Base-by-base conservation (phyloP, 2,329 filamentous ascomycete genomes). In the Epichloe scottii region DNA sequence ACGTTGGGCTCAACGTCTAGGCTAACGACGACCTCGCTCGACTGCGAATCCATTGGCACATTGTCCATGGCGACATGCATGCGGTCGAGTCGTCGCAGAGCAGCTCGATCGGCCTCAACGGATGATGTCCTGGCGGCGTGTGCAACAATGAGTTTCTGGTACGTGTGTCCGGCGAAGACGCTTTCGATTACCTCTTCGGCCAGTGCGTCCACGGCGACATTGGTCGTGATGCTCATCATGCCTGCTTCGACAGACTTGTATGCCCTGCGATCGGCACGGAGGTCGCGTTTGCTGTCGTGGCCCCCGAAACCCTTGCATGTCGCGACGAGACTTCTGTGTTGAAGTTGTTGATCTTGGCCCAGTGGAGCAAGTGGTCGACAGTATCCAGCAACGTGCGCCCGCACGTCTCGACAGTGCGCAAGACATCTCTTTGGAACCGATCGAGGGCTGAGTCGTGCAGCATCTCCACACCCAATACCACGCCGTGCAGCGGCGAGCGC, bases 401-500 rank as follows among this genome's bases (percentile, higher is more conserved):
- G 21, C 73, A 78, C 1, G 68, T 70, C 51, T 77, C 70, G 30
- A 79, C 73, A 1, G 72, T 75, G 30, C 71, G 66, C 0, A 75
- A 59, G 11, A 75, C 66, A 15, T 73, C 70, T 3, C 66, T 63
- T 55, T 79, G 76, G 4, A 69, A 66, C 2, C 67, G 66, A 39
- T 67, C 68, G 23, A 79, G 65, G 0, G 63, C 52, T 0, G 75
- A 77, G n/a, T 79, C 76, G 4, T 72, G 68, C 0, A 82, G 57
- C 5, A 81, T 61, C 54, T 80, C 77, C 1, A 71, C 68, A 49
- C 68, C 77, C 0, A 76, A 72, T 0, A 83, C 63, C 33, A 83
- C 74, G 2, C 79, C 80, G 51, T 84, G 79, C 0, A 84, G 65
- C 0, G 80, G 80, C 2, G 75, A 80, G 6, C 80, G 70, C 12